phyloP scores from a whole-genome alignment of 2,329 filamentous ascomycete species.

The Tetracladium maxilliforme region DNA sequence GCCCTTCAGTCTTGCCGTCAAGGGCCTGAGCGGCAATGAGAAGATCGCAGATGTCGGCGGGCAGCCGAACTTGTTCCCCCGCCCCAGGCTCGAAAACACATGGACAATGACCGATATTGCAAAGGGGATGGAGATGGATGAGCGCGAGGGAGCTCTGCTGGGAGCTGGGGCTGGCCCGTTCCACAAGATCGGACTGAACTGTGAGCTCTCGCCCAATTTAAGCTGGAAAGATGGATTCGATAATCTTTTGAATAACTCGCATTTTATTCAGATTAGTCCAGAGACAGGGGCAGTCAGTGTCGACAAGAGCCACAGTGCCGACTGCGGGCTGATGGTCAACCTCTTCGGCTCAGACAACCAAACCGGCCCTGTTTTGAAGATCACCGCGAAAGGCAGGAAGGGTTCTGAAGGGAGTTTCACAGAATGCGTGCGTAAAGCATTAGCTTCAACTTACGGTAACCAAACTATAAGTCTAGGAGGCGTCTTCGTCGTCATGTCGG shows the following conservation, averaged over 20 bases:
- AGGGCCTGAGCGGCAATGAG: conserved; percentile 22
- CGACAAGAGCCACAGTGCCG: conserved; percentile 10
- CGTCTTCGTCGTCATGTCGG: conserved; percentile 21
- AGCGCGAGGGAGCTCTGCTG: conserved; percentile 16
- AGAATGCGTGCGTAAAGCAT: conserved; percentile 14
- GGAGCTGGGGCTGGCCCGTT: conserved; percentile 27
- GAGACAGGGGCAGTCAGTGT: conserved; percentile 7
- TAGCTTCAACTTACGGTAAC: conserved; percentile 17
- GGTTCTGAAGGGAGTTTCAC: conserved; percentile 16
- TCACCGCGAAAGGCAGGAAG: conserved; percentile 15
- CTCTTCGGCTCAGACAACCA: conserved; percentile 20
- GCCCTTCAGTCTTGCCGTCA: conserved; percentile 21
- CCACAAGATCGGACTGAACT: conserved; percentile 23
- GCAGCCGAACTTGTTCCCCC: conserved; percentile 22
- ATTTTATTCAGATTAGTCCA: conserved; percentile 11
- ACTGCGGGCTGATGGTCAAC: conserved; percentile 26
- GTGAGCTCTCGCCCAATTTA: conserved; percentile 23
- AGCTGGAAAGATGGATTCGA: conserved; percentile 12
- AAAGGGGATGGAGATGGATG: conserved; percentile 19
- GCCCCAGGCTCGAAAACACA: conserved; percentile 16
- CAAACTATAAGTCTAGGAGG: conserved; percentile 22
- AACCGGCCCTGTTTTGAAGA: conserved; percentile 18
- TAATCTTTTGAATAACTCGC: conserved; percentile 12
- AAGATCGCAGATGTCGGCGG: conserved; percentile 28
- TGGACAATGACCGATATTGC: conserved; percentile 17